Base-by-base conservation (phyloP, 257 asterid genomes). In the Scutellaria minor region DNA sequence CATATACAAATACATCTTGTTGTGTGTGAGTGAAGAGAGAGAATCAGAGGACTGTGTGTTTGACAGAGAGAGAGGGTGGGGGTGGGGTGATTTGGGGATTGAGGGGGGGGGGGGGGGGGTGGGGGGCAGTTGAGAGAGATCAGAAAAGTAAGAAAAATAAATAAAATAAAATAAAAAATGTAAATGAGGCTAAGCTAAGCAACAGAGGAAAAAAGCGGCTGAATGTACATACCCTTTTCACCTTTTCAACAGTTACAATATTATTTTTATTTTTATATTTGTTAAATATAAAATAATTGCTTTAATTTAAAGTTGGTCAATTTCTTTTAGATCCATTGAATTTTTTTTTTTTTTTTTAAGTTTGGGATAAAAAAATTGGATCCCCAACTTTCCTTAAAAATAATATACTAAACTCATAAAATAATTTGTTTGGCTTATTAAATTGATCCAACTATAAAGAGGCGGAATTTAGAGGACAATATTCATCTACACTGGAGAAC, bases 191-290 rank as follows among this genome's bases (percentile, higher is more conserved):
- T 66, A 70, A 76, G 76, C 62, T 35, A 76, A 60, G 76, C 78
- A 75, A 80, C 73, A 72, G 76, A 40, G 78, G 61, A 10, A 76
- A 76, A 76, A 73, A 72, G 84, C 81, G 77, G 79, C 81, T 80
- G 81, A 75, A 53, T 76, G 74, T 80, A 44, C 57, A 76, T 66
- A 8, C 50, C 80, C 73, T 55, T 80, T 80, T 80, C 6, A 61
- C 73, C 70, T 68, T 72, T 76, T 53, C 31, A 54, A 35, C 48
- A 37, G 4, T 56, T 56, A 24, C 22, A 0, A 37, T 39, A 13
- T 57, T 60, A 39, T 59, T 0, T 6, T n/a, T 51, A 51, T 4
- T 51, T 51, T n/a, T 4, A n/a, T 11, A 13, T 11, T 6, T 48
- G 22, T n/a, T 6, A 2, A 18, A 6, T 24, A 24, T 24, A 14